These are phyloP conservation scores for Murraya koenigii DNA, from an alignment of 345 rosid genomes.

Conservation along the genomic window DNA sequence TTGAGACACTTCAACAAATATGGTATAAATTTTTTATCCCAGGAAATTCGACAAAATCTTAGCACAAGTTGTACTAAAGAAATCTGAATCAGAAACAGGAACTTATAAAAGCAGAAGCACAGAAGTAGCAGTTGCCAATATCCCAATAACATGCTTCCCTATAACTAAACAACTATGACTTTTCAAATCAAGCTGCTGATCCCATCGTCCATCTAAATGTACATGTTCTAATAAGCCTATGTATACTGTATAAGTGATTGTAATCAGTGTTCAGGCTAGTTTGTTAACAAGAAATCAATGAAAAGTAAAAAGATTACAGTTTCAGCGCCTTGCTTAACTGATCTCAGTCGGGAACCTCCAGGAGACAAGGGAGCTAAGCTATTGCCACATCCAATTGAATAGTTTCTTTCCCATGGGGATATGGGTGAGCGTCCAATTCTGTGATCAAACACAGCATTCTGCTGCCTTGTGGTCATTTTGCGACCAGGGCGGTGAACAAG, in stretches of 20 bases:
- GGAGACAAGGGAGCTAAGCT: no score
- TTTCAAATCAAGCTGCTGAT: no score
- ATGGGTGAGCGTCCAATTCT: conserved; percentile 15
- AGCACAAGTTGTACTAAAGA: neutral
- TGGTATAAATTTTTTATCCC: neutral
- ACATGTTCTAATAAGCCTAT: neutral
- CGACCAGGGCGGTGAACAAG: conserved; percentile 4
- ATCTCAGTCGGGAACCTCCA: conserved; percentile 21
- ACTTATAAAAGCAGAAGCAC: no score
- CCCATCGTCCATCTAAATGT: neutral
- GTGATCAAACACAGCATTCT: conserved; percentile 10
- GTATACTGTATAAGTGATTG: neutral
- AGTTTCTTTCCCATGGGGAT: conserved; percentile 17
- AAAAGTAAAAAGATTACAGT: conserved; percentile 11
- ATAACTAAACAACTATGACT: no score
- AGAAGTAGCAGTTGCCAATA: no score
- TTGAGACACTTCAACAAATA: neutral
- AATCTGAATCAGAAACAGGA: no score
- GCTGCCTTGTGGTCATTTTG: neutral
- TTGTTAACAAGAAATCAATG: neutral
- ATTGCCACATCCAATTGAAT: no score
- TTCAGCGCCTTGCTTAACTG: conserved; percentile 19
- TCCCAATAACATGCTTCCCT: no score
- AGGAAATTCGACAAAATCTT: neutral
- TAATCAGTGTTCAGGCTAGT: conserved; percentile 3